Conservation (phyloP, 2,329 filamentous ascomycete genomes). For the Sporothrix dimorphospora region DNA sequence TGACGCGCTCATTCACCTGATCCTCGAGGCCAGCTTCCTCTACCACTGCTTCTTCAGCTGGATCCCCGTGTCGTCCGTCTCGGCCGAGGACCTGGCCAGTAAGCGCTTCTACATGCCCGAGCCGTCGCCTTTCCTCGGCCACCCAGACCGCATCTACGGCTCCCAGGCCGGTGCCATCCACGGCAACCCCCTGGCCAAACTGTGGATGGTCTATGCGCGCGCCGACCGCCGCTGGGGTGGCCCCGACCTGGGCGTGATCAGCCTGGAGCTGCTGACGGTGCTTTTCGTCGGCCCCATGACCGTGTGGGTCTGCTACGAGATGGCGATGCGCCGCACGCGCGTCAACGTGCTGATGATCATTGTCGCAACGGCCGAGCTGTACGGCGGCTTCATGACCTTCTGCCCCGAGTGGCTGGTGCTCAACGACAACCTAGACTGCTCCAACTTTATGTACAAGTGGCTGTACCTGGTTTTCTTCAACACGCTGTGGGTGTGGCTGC, state of each 20-base stretch:
- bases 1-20: conserved; percentile 87
- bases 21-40: conserved; percentile 88
- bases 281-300: conserved; percentile 64
- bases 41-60: conserved; percentile 88
- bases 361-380: conserved; percentile 67
- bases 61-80: conserved; percentile 43
- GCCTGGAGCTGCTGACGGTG: conserved; percentile 68
- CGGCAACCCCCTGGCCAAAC: conserved; percentile 55
- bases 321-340: conserved; percentile 52
- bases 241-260: conserved; percentile 64
- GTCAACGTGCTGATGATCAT: conserved; percentile 66
- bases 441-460: conserved; percentile 71
- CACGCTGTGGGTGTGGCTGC: conserved; percentile 67
- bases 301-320: conserved; percentile 62
- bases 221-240: conserved; percentile 67
- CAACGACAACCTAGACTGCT: conserved; percentile 64
- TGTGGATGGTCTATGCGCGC: conserved; percentile 71
- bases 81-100: conserved; percentile 40
- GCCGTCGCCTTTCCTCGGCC: conserved; percentile 54
- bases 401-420: conserved; percentile 69
- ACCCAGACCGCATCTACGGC: conserved; percentile 56
- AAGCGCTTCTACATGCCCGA: conserved; percentile 49
- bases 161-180: conserved; percentile 56
- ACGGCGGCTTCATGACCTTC: conserved; percentile 73
- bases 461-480: conserved; percentile 72